These are phyloP conservation scores for Colletotrichum costaricense DNA, from an alignment of 2,329 filamentous ascomycete species.

Conservation along the genomic window DNA sequence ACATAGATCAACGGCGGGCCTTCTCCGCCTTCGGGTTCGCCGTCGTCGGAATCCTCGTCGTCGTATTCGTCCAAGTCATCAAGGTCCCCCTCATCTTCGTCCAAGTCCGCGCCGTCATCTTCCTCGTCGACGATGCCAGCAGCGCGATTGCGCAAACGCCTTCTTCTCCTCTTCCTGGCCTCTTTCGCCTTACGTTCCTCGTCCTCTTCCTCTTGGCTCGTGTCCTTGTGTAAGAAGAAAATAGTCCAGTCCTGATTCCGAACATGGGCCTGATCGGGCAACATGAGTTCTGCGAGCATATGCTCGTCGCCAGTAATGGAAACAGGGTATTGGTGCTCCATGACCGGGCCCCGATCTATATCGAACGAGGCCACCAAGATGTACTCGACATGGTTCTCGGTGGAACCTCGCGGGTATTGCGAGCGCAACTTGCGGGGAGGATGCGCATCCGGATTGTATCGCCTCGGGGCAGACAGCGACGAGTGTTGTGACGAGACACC, in stretches of 20 bases:
- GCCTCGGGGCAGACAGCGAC: constrained; percentile 64
- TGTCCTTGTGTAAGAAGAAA: constrained; percentile 98
- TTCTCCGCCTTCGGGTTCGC: constrained; percentile 77
- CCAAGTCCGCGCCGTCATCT: constrained; percentile 62
- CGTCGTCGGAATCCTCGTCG: constrained; percentile 65
- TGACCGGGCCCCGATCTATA: constrained; percentile 93
- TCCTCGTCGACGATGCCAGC: constrained; percentile 61
- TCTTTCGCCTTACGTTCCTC: constrained; percentile 71
- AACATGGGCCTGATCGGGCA: constrained; percentile 95
- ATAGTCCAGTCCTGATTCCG: constrained; percentile 99
- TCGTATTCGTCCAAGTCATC: constrained; percentile 59
- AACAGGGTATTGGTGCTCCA: constrained; percentile 98
- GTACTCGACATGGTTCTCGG: constrained; percentile 97
- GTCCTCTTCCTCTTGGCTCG: constrained; percentile 84
- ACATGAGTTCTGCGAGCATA: constrained; percentile 98
- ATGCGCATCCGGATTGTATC: constrained; percentile 62
- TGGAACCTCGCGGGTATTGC: constrained; percentile 79
- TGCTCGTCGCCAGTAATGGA: constrained; percentile 97
- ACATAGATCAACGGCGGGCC: constrained; percentile 96
- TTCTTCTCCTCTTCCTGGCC: constrained; percentile 62
- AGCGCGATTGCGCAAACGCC: constrained; percentile 62
- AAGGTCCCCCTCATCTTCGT: constrained; percentile 52
- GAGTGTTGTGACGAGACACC: constrained; percentile 70
- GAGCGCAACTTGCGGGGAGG: constrained; percentile 72
- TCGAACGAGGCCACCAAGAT: constrained; percentile 98